phyloP scores from a whole-genome alignment of 768 basidiomycete genomes.

The Exidia glandulosa region DNA sequence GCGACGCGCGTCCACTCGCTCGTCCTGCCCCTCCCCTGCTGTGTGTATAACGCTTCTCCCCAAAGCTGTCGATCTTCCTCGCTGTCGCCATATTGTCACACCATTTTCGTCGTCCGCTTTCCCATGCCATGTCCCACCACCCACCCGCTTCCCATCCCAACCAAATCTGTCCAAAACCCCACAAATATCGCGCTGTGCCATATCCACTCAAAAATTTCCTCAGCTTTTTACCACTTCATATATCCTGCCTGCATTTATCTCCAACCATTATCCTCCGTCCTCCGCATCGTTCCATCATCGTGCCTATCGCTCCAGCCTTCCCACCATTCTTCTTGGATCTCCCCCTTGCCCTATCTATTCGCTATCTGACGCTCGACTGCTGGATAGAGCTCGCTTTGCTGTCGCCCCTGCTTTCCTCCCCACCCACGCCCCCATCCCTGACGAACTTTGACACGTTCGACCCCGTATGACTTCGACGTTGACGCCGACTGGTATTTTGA shows the following conservation, averaged over 20 bases:
- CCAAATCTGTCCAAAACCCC: too few relatives aligned
- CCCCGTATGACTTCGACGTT: too few relatives aligned
- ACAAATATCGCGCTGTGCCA: too few relatives aligned
- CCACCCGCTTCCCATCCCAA: too few relatives aligned
- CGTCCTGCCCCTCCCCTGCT: too few relatives aligned
- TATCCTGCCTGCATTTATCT: background rate
- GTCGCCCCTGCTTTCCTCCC: background rate
- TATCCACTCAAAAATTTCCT: too few relatives aligned
- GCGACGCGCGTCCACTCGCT: slow-evolving; percentile 3
- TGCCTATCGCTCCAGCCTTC: background rate
- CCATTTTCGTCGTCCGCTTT: too few relatives aligned
- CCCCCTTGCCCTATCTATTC: background rate
- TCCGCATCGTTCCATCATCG: slow-evolving; percentile 40
- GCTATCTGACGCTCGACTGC: background rate
- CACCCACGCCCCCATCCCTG: background rate
- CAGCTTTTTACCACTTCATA: background rate
- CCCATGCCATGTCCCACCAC: too few relatives aligned
- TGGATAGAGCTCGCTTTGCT: background rate
- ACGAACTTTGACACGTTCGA: background rate
- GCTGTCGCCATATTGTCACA: too few relatives aligned
- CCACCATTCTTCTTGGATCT: background rate
- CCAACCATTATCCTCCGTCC: background rate
- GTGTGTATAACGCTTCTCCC: too few relatives aligned
- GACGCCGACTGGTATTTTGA: too few relatives aligned
- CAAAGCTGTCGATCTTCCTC: too few relatives aligned